These are phyloP conservation scores for Penicillium longicatenatum DNA, from an alignment of 495 filamentous ascomycete genomes.

Conservation along the genomic window DNA sequence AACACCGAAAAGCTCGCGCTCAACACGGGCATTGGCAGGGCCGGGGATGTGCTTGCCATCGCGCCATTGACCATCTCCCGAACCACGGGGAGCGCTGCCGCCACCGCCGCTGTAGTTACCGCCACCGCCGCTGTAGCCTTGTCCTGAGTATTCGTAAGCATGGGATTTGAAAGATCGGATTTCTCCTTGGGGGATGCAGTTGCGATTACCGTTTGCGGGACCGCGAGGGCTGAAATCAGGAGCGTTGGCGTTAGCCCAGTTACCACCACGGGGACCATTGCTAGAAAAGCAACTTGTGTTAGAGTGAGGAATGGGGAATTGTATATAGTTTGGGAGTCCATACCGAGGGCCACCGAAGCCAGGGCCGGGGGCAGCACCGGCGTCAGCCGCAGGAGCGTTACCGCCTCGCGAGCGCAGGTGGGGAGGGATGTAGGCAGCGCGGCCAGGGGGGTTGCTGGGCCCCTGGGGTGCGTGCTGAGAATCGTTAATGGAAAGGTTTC, in stretches of 20 bases:
- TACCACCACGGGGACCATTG: conserved; percentile 58
- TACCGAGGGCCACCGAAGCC: conserved; percentile 45
- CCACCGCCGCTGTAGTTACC: conserved; percentile 1
- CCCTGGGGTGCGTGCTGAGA: conserved; percentile 64
- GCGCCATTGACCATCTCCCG: conserved; percentile 92
- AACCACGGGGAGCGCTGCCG: conserved; percentile 61
- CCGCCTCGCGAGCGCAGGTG: conserved; percentile 71
- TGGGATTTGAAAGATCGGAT: conserved; percentile 60
- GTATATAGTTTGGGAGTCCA: conserved; percentile 12
- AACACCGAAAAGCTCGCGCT: conserved; percentile 94
- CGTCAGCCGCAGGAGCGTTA: conserved; percentile 43
- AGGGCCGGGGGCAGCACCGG: conserved; percentile 32
- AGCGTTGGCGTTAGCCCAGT: conserved; percentile 68
- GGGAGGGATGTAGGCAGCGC: conserved; percentile 91
- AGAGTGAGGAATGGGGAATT: conserved; percentile 4
- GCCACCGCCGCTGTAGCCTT: conserved; percentile 51
- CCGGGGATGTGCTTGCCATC: conserved; percentile 96
- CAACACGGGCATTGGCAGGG: conserved; percentile 79
- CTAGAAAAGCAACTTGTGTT: conserved; percentile 15
- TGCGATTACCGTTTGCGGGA: conserved; percentile 47
- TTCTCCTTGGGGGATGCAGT: conserved; percentile 39
- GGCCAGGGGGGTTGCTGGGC: conserved; percentile 39
- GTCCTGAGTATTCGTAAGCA: conserved; percentile 67
- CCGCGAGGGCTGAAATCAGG: conserved; percentile 69
- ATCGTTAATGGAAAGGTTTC: conserved; percentile 73